Base-by-base conservation (phyloP, 345 rosid genomes). In the Ricinus communis region DNA sequence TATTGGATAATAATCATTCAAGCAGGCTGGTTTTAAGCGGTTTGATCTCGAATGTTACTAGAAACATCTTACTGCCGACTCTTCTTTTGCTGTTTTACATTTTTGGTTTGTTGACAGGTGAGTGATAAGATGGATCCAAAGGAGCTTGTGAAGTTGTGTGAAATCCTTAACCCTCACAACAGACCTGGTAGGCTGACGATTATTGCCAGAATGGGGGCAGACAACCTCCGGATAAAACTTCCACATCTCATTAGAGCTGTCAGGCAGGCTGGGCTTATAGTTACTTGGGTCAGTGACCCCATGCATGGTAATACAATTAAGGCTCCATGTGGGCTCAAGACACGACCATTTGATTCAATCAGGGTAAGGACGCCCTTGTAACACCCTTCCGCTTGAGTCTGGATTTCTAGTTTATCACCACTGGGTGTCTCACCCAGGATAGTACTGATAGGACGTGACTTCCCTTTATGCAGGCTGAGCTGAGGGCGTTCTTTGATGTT, bases 221-320 rank as follows among this genome's bases (percentile, higher is more conserved):
- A 87, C 70, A 87, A 85, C 73, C 81, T 87, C 87, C 68, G 87
- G 28, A 76, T 87, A 65, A 87, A 87, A 78, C 86, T 85, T 50
- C 91, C 88, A 11, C 79, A 79, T 72, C 76, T 87, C 65, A 84
- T 85, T 73, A 84, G 83, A 80, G 89, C 88, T 52, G 77, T 87
- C 10, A 84, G 83, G 33, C 82, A 87, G 71, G 89, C 87, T 3
- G 89, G 91, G 69, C 85, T 85, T 73, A 79, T 85, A 36, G 91
- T 87, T 73, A 87, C 89, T 33, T 84, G 91, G 91, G 89, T 87
- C 68, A 85, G 89, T 62, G 91, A 87, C 71, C 91, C 89, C 57
- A 87, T 87, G 89, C 91, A 87, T 36, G 89, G 91, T 3, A 87
- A 85, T 74, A 87, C 91, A 30, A 87, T 87, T 50, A 82, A 82